phyloP scores from a whole-genome alignment of 345 rosid species.

The Brassica cretica region DNA sequence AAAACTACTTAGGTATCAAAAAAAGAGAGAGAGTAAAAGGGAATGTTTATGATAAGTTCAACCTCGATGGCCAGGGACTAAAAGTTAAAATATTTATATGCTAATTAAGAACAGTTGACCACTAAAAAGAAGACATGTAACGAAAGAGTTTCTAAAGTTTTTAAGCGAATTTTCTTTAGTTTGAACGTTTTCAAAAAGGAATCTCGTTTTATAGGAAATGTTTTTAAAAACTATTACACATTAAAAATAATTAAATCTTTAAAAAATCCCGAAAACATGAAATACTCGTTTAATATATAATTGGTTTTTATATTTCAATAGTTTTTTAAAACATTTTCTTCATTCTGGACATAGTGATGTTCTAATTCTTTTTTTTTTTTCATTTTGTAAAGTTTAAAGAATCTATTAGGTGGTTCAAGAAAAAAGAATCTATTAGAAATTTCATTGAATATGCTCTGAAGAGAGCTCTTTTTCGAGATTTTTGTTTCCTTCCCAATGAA shows the following conservation, averaged over 20 bases:
- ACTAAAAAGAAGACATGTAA: background rate
- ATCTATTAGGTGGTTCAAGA: background rate
- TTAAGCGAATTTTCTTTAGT: background rate
- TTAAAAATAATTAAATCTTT: background rate
- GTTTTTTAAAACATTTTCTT: background rate
- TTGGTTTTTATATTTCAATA: background rate
- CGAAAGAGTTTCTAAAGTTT: background rate
- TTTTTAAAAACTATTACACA: background rate
- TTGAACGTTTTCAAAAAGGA: background rate
- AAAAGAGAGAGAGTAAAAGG: background rate
- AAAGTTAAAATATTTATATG: background rate
- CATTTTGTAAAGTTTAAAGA: background rate
- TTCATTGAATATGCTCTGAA: background rate
- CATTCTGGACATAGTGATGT: too few species aligned
- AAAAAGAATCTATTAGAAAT: background rate
- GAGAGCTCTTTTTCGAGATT: background rate
- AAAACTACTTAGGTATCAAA: too few species aligned
- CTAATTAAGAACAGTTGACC: background rate
- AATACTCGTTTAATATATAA: background rate
- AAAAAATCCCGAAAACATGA: background rate
- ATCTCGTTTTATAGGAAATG: background rate
- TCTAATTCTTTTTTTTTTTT: too few species aligned
- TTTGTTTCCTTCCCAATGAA: slow-evolving; percentile 16
- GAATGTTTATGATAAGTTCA: background rate
- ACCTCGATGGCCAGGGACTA: background rate